phyloP scores from a whole-genome alignment of 495 filamentous ascomycete genomes.

The Usnea hakonensis region DNA sequence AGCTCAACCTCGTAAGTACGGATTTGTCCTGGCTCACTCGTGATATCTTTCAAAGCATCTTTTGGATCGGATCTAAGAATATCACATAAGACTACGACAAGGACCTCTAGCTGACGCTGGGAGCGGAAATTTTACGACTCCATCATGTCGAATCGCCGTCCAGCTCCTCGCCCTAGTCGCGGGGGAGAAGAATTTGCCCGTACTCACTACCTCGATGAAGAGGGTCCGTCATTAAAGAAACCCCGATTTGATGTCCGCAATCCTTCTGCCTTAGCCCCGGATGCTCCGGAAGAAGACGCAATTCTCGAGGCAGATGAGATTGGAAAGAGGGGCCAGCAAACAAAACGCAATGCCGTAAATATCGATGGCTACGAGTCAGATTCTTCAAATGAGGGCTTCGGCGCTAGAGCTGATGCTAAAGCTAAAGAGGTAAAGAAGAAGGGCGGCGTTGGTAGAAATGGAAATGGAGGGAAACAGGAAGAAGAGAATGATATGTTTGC shows the following conservation, averaged over 20 bases:
- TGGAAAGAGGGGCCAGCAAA: slow-evolving; percentile 64
- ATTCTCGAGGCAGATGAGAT: slow-evolving; percentile 89
- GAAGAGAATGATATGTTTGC: slow-evolving; percentile 91
- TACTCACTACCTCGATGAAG: slow-evolving; percentile 52
- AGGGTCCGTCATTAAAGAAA: slow-evolving; percentile 60
- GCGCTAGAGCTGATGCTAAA: slow-evolving; percentile 55
- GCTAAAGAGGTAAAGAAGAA: slow-evolving; percentile 43
- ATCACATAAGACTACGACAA: background rate
- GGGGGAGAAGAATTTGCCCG: slow-evolving; percentile 72
- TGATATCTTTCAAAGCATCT: background rate
- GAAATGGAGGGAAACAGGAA: slow-evolving; percentile 44
- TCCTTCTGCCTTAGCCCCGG: slow-evolving; percentile 77
- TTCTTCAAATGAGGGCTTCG: slow-evolving; percentile 85
- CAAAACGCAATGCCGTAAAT: slow-evolving; percentile 86
- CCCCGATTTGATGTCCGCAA: slow-evolving; percentile 93
- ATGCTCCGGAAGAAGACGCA: slow-evolving; percentile 68
- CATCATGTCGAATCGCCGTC: slow-evolving; percentile 32
- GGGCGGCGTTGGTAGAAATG: slow-evolving; percentile 23
- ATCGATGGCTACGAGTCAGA: slow-evolving; percentile 96
- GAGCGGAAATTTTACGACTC: background rate
- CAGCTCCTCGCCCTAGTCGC: slow-evolving; percentile 70
- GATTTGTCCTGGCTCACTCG: background rate
- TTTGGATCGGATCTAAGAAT: background rate
- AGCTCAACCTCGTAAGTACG: background rate
- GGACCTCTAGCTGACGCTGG: background rate